These are phyloP conservation scores for Boletus subcaerulescens DNA, from an alignment of 768 basidiomycete genomes.

Conservation along the genomic window DNA sequence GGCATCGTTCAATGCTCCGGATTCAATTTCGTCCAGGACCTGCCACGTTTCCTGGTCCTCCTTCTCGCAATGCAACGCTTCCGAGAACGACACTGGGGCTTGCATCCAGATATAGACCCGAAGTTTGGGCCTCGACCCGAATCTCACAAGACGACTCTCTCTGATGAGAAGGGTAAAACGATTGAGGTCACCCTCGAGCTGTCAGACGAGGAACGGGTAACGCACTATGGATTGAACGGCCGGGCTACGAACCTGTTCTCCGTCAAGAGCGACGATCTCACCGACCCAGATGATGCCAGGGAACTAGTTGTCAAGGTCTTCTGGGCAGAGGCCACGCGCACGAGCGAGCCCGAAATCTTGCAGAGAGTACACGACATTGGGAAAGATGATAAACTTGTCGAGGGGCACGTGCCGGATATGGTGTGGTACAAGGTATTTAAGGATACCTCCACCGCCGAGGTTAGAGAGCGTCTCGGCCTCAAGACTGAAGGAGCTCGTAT, in stretches of 20 bases:
- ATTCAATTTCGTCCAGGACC: conserved; percentile 12
- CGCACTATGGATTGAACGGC: conserved; percentile 4
- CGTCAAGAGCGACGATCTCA: too few species aligned
- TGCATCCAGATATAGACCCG: not conserved
- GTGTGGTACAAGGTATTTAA: too few species aligned
- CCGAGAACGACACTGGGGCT: conserved; percentile 2
- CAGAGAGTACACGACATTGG: conserved; percentile 2
- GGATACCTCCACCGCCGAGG: too few species aligned
- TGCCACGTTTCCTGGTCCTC: conserved; percentile 8
- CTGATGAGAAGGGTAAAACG: not conserved
- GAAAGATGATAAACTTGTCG: too few species aligned
- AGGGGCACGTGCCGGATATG: too few species aligned
- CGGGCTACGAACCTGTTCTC: conserved; percentile 4
- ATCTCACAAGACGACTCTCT: not conserved
- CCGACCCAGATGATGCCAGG: not conserved
- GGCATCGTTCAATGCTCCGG: conserved; percentile 4
- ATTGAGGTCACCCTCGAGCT: not conserved
- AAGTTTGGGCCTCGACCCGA: not conserved
- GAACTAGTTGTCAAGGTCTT: not conserved
- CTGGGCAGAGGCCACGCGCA: not conserved
- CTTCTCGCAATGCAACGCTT: conserved; percentile 11
- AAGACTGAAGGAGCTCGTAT: not conserved
- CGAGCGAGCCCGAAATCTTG: conserved; percentile 3
- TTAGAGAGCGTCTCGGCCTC: not conserved
- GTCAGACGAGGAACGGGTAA: not conserved